A percentile compares a stretch with the other conserved stretches of the same genome.
Conservation (phyloP, 176 grass and related monocot genomes). For the Cymbopogon citratus region DNA sequence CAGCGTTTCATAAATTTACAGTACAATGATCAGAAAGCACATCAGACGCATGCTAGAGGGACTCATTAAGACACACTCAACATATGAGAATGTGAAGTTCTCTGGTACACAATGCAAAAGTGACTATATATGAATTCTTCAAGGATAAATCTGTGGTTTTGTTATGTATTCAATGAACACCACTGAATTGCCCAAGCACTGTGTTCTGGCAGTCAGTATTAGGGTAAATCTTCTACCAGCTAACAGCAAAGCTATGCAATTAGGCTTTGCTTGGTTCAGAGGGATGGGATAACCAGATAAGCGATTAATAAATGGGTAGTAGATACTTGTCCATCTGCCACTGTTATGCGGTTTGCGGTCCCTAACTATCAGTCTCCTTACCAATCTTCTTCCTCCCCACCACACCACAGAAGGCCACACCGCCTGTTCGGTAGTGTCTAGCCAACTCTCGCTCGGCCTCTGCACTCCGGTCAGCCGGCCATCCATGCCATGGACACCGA, state of each 20-base stretch:
- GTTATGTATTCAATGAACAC: not conserved
- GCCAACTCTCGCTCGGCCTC: not conserved
- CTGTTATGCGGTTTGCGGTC: too few species aligned
- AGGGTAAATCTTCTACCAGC: not conserved
- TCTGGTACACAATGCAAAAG: not conserved
- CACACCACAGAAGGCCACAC: not conserved
- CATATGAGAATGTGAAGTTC: not conserved
- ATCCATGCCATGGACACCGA: not conserved
- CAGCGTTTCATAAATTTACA: not conserved
- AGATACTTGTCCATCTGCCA: too few species aligned
- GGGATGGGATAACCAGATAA: not conserved
- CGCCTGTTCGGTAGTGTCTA: not conserved
- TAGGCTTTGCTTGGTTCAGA: not conserved
- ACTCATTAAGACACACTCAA: not conserved
- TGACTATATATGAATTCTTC: not conserved
- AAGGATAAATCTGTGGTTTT: not conserved
- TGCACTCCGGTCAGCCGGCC: not conserved
- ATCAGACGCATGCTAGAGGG: not conserved
- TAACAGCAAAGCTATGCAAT: not conserved
- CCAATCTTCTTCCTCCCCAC: too few species aligned
- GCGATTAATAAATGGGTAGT: too few species aligned
- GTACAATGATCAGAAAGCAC: not conserved
- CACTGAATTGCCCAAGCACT: not conserved
- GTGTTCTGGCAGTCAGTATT: not conserved
- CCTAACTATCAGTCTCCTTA: too few species aligned